These are phyloP conservation scores for Ceratocystis cubensis DNA, from an alignment of 2,329 filamentous ascomycete genomes.

Conservation along the genomic window DNA sequence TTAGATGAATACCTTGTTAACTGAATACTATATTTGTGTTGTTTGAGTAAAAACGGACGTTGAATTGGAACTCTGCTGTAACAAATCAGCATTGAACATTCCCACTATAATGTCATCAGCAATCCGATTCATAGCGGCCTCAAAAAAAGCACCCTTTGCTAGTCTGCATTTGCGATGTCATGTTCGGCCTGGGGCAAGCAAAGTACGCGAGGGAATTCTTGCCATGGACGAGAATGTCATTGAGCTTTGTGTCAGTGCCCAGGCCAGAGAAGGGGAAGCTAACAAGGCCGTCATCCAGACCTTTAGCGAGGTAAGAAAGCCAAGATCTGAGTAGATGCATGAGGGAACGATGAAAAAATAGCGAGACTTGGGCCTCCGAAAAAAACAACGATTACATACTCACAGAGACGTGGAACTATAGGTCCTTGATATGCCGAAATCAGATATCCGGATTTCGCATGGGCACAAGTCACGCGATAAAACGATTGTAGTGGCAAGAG, in stretches of 20 bases:
- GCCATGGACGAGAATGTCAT: conserved; percentile 44
- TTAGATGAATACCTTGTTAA: not conserved
- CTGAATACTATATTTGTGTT: too few species aligned
- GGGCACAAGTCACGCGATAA: conserved; percentile 55
- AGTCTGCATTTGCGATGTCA: conserved; percentile 50
- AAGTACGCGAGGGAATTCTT: conserved; percentile 47
- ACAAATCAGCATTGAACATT: too few species aligned
- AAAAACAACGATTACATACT: not conserved
- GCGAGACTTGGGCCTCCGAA: not conserved
- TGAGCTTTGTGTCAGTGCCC: conserved; percentile 53
- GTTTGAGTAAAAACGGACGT: too few species aligned
- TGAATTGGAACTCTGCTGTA: too few species aligned
- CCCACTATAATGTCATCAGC: conserved; percentile 8
- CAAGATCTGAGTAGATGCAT: not conserved
- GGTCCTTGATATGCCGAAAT: conserved; percentile 48
- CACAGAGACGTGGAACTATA: not conserved
- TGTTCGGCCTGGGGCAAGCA: conserved; percentile 53
- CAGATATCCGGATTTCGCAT: conserved; percentile 48
- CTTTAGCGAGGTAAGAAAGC: conserved; percentile 41
- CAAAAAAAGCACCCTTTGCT: conserved; percentile 35
- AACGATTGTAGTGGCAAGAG: conserved; percentile 36
- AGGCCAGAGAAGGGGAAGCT: conserved; percentile 53
- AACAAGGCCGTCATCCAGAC: conserved; percentile 54
- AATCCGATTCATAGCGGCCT: conserved; percentile 34
- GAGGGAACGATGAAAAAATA: conserved; percentile 14